Evolutionary conservation across 2,329 filamentous ascomycete genomes (phyloP).

Genomic region (Aureobasidium sp.): DNA sequence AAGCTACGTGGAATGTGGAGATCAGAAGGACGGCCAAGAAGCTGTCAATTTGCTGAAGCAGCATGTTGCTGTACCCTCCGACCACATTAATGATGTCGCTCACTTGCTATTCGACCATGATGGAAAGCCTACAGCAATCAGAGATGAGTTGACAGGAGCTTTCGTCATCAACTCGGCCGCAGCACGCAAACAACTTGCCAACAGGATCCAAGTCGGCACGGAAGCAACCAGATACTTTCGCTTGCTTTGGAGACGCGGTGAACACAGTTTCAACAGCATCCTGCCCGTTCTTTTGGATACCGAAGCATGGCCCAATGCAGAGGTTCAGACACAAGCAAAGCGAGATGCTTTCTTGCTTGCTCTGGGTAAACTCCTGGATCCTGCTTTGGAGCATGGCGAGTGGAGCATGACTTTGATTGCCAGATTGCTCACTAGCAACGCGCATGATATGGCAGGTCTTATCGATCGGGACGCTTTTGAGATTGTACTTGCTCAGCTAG

Average conservation of each 20-base stretch:
- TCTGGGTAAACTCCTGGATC: constrained; percentile 83
- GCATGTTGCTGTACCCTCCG: constrained; percentile 23
- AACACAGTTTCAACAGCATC: constrained; percentile 37
- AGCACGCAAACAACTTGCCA: constrained; percentile 33
- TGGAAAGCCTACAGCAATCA: constrained; percentile 18
- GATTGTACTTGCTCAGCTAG: constrained; percentile 76
- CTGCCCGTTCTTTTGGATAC: constrained; percentile 35
- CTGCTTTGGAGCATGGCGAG: constrained; percentile 64
- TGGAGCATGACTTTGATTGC: constrained; percentile 53
- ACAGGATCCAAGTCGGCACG: constrained; percentile 10
- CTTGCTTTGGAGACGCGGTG: constrained; percentile 35
- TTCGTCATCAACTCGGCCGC: constrained; percentile 18
- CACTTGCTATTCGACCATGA: constrained; percentile 34
- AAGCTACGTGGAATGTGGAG: constrained; percentile 19
- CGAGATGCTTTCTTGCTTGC: constrained; percentile 64
- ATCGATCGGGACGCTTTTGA: constrained; percentile 71
- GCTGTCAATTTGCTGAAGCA: constrained; percentile 24
- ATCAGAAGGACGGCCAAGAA: constrained; percentile 33
- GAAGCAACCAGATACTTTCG: constrained; percentile 26
- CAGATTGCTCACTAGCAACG: constrained; percentile 46
- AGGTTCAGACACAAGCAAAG: constrained; percentile 37
- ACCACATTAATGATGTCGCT: constrained; percentile 33
- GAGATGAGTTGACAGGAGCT: constrained; percentile 32
- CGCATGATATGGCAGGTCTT: constrained; percentile 52
- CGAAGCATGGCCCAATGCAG: constrained; percentile 32